Base-by-base conservation (phyloP, 441 rosid species). In the Pelargonium myrrhifolium region DNA sequence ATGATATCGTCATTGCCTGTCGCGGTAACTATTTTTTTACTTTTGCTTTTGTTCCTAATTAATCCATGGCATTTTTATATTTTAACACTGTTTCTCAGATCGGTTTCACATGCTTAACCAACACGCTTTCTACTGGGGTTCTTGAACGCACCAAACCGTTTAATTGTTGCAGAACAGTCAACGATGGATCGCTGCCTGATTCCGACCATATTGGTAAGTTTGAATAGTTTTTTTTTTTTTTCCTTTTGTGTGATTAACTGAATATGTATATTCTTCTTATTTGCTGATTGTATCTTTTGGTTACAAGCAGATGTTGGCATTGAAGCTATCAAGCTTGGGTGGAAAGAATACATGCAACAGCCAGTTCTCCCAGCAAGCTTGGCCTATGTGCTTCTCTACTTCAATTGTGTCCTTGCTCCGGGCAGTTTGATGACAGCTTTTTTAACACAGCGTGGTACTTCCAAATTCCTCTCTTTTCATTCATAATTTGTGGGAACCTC, bases 281-380 rank as follows among this genome's bases (percentile, higher is more conserved):
- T 65, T 65, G 60, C 37, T 43, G 64, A 58, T 65, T 72, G 24
- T 26, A 40, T 61, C 65, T 69, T 61, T 37, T 73, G 65, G 62
- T 74, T 65, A 45, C 56, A 75, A 79, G 83, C 78, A 72, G 82
- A 70, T 78, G 74, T 61, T 65, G 84, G 96, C 67, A 69, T 90
- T 70, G 92, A 87, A 70, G 86, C 93, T 69, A 86, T 93, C 75
- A 90, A 87, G 83, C 90, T 85, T 37, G 98, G 97, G 68, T 90
- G 94, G 98, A 89, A 78, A 85, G 97, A 93, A 78, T 93, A 90
- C 70, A 73, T 90, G 67, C 90, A 90, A 64, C 96, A 89, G 74
- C 98, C 94, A 0, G 96, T 87, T 75, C 94, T 93, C 69, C 97
- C 97, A 24, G 98, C 98, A 71, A 90, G 98, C 83, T 89, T 90